Conservation (phyloP, 2,329 filamentous ascomycete species). For the Paradendryphiella salina region DNA sequence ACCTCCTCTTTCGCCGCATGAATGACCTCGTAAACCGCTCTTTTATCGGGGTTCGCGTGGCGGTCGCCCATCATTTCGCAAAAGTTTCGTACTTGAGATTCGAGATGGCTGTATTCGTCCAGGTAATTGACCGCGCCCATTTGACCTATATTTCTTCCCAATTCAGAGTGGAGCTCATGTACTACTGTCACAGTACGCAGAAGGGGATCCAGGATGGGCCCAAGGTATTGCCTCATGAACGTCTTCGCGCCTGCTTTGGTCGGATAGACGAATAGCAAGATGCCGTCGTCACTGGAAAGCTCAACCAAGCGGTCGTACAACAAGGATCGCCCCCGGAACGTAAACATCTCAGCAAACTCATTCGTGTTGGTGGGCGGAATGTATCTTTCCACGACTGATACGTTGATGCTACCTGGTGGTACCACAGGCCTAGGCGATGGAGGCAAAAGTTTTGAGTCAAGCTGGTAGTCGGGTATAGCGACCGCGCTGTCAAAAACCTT, state of each 20-base stretch:
- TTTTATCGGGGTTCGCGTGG: constrained; percentile 31
- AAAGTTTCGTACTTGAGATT: constrained; percentile 37
- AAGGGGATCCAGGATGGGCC: constrained; percentile 63
- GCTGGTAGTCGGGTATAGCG: constrained; percentile 61
- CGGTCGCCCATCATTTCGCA: constrained; percentile 35
- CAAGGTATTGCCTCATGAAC: constrained; percentile 63
- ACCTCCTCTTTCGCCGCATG: constrained; percentile 58
- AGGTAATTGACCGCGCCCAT: constrained; percentile 59
- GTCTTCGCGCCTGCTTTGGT: constrained; percentile 60
- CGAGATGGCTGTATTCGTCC: constrained; percentile 58
- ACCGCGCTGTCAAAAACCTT: constrained; percentile 66
- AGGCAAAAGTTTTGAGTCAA: constrained; percentile 55
- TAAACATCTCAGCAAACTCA: constrained; percentile 64
- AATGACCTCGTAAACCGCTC: constrained; percentile 51
- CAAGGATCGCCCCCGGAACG: constrained; percentile 56
- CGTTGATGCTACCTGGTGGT: constrained; percentile 61
- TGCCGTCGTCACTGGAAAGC: constrained; percentile 60
- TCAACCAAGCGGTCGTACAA: constrained; percentile 64
- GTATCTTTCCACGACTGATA: constrained; percentile 66
- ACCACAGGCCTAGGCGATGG: constrained; percentile 62
- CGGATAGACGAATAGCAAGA: constrained; percentile 65
- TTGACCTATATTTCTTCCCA: constrained; percentile 58
- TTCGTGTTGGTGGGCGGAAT: constrained; percentile 63
- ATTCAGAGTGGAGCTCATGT: constrained; percentile 61
- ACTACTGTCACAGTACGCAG: constrained; percentile 63